Conservation (phyloP, 768 basidiomycete species). For the Dacryopinax spathularia region DNA sequence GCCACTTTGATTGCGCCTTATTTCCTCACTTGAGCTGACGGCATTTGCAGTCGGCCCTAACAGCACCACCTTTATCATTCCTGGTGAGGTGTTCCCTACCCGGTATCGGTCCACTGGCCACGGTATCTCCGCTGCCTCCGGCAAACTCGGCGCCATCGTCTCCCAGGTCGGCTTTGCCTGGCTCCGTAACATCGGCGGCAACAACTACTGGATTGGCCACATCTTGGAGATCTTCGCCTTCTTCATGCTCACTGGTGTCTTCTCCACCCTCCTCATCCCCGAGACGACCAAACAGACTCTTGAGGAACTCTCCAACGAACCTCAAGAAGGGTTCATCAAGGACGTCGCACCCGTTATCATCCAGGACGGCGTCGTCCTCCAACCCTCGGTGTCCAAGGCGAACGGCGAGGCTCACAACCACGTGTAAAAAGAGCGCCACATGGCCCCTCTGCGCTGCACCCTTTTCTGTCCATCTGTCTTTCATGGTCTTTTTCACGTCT, state of each 20-base stretch:
- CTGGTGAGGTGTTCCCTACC: constrained; percentile 20
- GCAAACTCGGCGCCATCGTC: constrained; percentile 18
- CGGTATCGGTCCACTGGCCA: constrained; percentile 16
- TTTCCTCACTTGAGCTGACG: too few relatives aligned
- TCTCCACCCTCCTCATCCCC: constrained; percentile 64
- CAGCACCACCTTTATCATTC: constrained; percentile 13
- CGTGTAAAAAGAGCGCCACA: too few relatives aligned
- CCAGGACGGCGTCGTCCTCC: not conserved
- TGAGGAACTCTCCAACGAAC: constrained; percentile 51
- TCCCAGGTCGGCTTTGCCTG: constrained; percentile 17
- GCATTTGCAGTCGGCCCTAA: constrained; percentile 3
- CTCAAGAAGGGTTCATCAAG: constrained; percentile 44
- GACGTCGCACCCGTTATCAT: constrained; percentile 3
- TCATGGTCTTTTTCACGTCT: not conserved
- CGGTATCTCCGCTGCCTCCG: constrained; percentile 15
- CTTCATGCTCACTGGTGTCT: constrained; percentile 75
- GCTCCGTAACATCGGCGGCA: constrained; percentile 53
- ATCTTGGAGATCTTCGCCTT: constrained; percentile 63
- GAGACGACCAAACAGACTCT: constrained; percentile 45
- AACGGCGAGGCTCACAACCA: not conserved
- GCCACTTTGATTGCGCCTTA: too few relatives aligned
- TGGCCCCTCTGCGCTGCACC: not conserved
- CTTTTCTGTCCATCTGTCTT: not conserved
- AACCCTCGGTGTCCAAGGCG: not conserved
- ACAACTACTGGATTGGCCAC: constrained; percentile 31